Evolutionary conservation across 306 rosid genomes (phyloP).

Genomic region (Citrullus mucosospermus): DNA sequence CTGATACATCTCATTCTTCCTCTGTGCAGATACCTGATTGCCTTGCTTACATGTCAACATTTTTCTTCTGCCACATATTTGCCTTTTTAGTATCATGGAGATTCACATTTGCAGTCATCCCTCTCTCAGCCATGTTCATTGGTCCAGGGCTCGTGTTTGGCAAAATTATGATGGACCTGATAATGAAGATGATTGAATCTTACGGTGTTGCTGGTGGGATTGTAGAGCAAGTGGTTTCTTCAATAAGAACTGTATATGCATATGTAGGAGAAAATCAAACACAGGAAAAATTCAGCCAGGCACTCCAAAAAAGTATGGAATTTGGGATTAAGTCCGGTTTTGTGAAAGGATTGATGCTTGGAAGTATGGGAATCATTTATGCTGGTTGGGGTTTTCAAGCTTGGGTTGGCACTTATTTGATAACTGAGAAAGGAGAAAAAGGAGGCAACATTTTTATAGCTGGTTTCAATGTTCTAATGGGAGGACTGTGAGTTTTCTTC

Average conservation of each 20-base stretch:
- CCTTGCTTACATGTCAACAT: constrained; percentile 71
- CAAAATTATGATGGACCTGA: constrained; percentile 54
- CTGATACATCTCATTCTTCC: not conserved
- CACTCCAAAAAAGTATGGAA: constrained; percentile 51
- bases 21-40: constrained; percentile 60
- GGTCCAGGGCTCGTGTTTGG: constrained; percentile 64
- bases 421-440: constrained; percentile 50
- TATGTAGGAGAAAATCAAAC: constrained; percentile 75
- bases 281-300: constrained; percentile 43
- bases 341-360: constrained; percentile 76
- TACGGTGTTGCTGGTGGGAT: constrained; percentile 81
- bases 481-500: constrained; percentile 66
- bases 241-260: constrained; percentile 70
- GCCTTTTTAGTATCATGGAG: constrained; percentile 76
- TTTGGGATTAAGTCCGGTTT: constrained; percentile 64
- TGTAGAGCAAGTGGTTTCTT: constrained; percentile 83
- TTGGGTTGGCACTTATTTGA: constrained; percentile 77
- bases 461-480: constrained; percentile 79
- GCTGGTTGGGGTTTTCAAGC: constrained; percentile 92
- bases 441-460: constrained; percentile 84
- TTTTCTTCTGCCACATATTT: constrained; percentile 76
- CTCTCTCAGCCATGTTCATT: constrained; percentile 75
- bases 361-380: constrained; percentile 78
- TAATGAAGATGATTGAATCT: constrained; percentile 77
- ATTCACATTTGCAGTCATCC: constrained; percentile 64